A percentile compares a stretch with the other conserved stretches of the same genome.
These are phyloP conservation scores for Tulasnella sp. DNA, from an alignment of 768 basidiomycete genomes.

Conservation along the genomic window DNA sequence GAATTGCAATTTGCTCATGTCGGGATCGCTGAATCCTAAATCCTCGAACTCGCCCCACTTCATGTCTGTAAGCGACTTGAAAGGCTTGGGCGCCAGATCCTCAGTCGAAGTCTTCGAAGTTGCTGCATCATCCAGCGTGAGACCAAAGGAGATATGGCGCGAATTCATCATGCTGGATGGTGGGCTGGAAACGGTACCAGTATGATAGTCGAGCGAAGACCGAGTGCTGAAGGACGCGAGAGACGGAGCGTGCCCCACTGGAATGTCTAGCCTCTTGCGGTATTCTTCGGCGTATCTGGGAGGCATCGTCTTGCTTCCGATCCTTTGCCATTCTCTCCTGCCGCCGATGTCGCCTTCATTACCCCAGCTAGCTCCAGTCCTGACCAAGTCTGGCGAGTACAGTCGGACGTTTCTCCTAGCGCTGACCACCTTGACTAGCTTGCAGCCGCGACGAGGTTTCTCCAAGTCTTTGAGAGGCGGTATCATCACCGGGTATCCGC, in stretches of 20 bases:
- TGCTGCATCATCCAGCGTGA: not conserved
- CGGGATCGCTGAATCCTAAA: constrained; percentile 59
- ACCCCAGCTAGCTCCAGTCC: constrained; percentile 48
- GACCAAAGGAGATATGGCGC: constrained; percentile 2
- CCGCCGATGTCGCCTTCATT: constrained; percentile 42
- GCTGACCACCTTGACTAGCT: constrained; percentile 66
- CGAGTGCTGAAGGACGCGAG: constrained; percentile 5
- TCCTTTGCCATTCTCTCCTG: constrained; percentile 71
- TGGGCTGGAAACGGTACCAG: not conserved
- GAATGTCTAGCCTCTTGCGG: constrained; percentile 68
- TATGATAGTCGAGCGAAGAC: constrained; percentile 8
- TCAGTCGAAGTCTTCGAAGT: not conserved
- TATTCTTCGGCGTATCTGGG: constrained; percentile 69
- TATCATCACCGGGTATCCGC: constrained; percentile 78
- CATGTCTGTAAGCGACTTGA: constrained; percentile 72
- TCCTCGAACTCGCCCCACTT: constrained; percentile 90
- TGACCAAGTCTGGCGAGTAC: constrained; percentile 80
- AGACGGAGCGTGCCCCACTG: constrained; percentile 30
- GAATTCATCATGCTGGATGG: not conserved
- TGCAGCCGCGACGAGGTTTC: constrained; percentile 64
- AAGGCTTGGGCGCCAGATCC: constrained; percentile 41
- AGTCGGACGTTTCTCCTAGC: constrained; percentile 77
- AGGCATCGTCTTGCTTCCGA: constrained; percentile 39
- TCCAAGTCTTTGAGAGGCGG: constrained; percentile 45
- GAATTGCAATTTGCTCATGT: constrained; percentile 76